Evolutionary conservation across 1,139 yeast species (phyloP).

Genomic region (Lodderomyces beijingensis): DNA sequence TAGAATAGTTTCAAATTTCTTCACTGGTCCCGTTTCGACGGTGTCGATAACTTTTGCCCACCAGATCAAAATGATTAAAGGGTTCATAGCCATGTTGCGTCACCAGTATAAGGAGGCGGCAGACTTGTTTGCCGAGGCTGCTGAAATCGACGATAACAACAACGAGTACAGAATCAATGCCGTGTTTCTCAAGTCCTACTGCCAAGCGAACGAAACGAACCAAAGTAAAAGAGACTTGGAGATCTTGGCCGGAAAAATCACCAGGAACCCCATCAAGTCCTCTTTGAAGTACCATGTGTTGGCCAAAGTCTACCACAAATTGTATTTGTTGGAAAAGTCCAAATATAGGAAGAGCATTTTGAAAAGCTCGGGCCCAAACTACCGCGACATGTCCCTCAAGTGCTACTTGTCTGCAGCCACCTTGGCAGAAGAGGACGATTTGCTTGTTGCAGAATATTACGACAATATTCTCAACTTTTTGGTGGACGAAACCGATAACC

Average conservation of each 20-base stretch:
- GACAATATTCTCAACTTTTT: slow-evolving; percentile 10
- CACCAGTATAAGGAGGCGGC: slow-evolving; percentile 10
- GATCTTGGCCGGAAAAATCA: slow-evolving; percentile 2
- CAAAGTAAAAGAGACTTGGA: slow-evolving; percentile 3
- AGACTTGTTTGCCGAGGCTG: slow-evolving; percentile 5
- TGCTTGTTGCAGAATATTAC: slow-evolving; percentile 8
- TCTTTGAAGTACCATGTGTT: slow-evolving; percentile 5
- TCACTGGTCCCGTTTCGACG: slow-evolving; percentile 1
- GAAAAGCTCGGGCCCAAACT: neutral
- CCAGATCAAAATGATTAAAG: slow-evolving; percentile 8
- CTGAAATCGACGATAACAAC: slow-evolving; percentile 1
- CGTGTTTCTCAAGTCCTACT: slow-evolving; percentile 3
- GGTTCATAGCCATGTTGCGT: slow-evolving; percentile 12
- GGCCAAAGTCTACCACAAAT: slow-evolving; percentile 7
- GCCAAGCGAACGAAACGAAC: slow-evolving; percentile 8
- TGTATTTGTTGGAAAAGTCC: slow-evolving; percentile 3
- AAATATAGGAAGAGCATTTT: slow-evolving; percentile 2
- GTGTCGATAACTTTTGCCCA: slow-evolving; percentile 2
- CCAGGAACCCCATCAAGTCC: slow-evolving; percentile 3
- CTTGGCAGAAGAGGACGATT: slow-evolving; percentile 9
- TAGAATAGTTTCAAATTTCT: slow-evolving; percentile 9
- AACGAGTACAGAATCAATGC: neutral
- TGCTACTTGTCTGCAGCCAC: slow-evolving; percentile 6
- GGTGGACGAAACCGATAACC: neutral
- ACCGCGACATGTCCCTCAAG: slow-evolving; percentile 6